These are phyloP conservation scores for Aspergillus sp. DNA, from an alignment of 2,329 filamentous ascomycete genomes.

Conservation along the genomic window DNA sequence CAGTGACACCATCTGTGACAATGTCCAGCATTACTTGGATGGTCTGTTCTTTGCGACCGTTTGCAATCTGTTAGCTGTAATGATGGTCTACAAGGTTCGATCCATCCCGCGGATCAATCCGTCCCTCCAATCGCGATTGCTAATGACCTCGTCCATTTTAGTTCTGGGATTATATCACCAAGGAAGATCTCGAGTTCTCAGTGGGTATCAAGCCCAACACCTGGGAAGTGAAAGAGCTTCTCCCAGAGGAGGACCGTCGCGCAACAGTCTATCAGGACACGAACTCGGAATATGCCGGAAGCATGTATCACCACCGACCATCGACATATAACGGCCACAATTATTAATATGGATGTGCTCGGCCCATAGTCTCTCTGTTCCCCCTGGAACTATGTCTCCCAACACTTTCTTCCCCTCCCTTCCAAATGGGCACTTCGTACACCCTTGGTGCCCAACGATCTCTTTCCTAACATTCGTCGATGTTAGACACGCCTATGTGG, in stretches of 20 bases:
- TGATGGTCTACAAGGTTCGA: slow-evolving; percentile 98
- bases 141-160: slow-evolving; percentile 41
- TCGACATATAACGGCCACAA: slow-evolving; percentile 38
- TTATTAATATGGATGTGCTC: slow-evolving; percentile 24
- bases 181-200: slow-evolving; percentile 96
- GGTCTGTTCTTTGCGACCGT: slow-evolving; percentile 91
- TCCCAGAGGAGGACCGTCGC: slow-evolving; percentile 76
- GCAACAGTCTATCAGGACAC: slow-evolving; percentile 67
- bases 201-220: slow-evolving; percentile 94
- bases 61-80: slow-evolving; percentile 89
- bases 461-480: slow-evolving; percentile 6
- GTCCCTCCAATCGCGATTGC: slow-evolving; percentile 10
- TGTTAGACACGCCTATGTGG: neutral
- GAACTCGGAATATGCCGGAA: slow-evolving; percentile 44
- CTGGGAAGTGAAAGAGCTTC: slow-evolving; percentile 94
- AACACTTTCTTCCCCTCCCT: neutral
- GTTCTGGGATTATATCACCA: slow-evolving; percentile 99
- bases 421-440: neutral
- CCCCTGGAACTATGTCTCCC: neutral
- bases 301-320: slow-evolving; percentile 41
- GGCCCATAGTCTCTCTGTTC: neutral
- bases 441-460: neutral
- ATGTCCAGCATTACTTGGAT: slow-evolving; percentile 87
- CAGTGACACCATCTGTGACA: slow-evolving; percentile 77
- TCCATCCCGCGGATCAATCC: neutral